Percentiles rank a stretch among this genome's conserved stretches.
phyloP scores from a whole-genome alignment of 495 filamentous ascomycete species.

The Daldinia loculata region DNA sequence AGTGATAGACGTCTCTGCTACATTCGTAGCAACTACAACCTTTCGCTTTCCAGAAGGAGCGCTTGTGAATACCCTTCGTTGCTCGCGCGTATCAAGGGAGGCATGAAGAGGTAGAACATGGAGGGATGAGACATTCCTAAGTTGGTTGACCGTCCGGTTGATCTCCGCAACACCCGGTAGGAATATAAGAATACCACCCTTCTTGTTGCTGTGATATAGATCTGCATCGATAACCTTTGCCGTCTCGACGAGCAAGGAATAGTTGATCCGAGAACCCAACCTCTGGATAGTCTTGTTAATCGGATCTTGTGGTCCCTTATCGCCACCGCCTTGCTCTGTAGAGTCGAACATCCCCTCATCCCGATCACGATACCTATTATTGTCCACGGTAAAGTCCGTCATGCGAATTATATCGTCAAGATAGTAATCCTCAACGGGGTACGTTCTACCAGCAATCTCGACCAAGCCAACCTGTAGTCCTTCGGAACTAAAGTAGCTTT shows the following conservation, averaged over 20 bases:
- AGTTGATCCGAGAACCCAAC: constrained; percentile 89
- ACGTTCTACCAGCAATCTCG: constrained; percentile 88
- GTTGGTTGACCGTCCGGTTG: constrained; percentile 74
- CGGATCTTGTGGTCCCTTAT: constrained; percentile 46
- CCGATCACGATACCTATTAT: constrained; percentile 41
- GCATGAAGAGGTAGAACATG: constrained; percentile 91
- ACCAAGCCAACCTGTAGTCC: constrained; percentile 73
- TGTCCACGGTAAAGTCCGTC: constrained; percentile 72
- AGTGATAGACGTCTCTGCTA: constrained; percentile 97
- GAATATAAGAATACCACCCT: constrained; percentile 93
- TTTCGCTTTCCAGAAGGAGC: constrained; percentile 85
- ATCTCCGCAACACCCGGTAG: constrained; percentile 89
- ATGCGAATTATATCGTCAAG: constrained; percentile 85
- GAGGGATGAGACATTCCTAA: constrained; percentile 73
- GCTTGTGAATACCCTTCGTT: constrained; percentile 81
- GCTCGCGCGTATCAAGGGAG: constrained; percentile 85
- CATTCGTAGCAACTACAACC: constrained; percentile 92
- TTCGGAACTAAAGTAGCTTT: constrained; percentile 78
- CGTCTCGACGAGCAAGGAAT: constrained; percentile 82
- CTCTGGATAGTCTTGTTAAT: constrained; percentile 74
- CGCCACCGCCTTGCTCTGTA: constrained; percentile 19
- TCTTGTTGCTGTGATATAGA: constrained; percentile 63
- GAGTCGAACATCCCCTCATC: constrained; percentile 50
- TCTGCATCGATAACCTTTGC: constrained; percentile 82
- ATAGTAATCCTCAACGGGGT: constrained; percentile 88